Percentiles rank a stretch among this genome's conserved stretches.
These are phyloP conservation scores for Chloranthus sessilifolius DNA, from an alignment of 164 flowering plant species.

Conservation along the genomic window DNA sequence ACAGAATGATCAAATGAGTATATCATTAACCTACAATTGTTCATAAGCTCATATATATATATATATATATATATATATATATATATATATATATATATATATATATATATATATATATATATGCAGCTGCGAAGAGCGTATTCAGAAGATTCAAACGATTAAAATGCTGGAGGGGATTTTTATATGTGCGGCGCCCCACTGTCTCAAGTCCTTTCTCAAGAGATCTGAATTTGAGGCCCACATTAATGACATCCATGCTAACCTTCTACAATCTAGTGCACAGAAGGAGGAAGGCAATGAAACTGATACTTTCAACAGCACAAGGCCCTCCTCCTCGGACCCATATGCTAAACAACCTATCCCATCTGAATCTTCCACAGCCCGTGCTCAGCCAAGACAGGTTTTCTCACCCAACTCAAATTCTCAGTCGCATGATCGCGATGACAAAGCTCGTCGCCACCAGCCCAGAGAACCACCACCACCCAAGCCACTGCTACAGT, in stretches of 20 bases:
- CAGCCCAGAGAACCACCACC: slow-evolving; percentile 45
- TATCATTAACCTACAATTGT: no score
- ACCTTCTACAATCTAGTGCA: slow-evolving; percentile 62
- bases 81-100: no score
- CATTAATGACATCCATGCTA: slow-evolving; percentile 59
- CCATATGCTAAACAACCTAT: slow-evolving; percentile 36
- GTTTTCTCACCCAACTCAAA: slow-evolving; percentile 52
- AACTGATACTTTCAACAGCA: slow-evolving; percentile 41
- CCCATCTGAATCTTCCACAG: slow-evolving; percentile 52
- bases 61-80: no score
- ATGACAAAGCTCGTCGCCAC: slow-evolving; percentile 46
- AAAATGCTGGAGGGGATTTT: slow-evolving; percentile 94
- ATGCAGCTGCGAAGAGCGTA: slow-evolving; percentile 86
- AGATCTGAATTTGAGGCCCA: slow-evolving; percentile 76
- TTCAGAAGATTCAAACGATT: slow-evolving; percentile 92
- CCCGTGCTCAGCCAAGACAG: slow-evolving; percentile 47
- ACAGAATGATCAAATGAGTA: no score
- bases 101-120: no score
- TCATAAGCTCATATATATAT: no score
- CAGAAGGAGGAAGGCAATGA: slow-evolving; percentile 68
- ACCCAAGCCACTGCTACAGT: slow-evolving; percentile 28
- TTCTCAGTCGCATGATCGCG: slow-evolving; percentile 46
- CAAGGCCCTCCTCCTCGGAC: slow-evolving; percentile 17
- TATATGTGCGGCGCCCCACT: slow-evolving; percentile 97
- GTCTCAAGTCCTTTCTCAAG: slow-evolving; percentile 88